Conservation (phyloP, 495 filamentous ascomycete species). For the Hypoxylon cercidicola region DNA sequence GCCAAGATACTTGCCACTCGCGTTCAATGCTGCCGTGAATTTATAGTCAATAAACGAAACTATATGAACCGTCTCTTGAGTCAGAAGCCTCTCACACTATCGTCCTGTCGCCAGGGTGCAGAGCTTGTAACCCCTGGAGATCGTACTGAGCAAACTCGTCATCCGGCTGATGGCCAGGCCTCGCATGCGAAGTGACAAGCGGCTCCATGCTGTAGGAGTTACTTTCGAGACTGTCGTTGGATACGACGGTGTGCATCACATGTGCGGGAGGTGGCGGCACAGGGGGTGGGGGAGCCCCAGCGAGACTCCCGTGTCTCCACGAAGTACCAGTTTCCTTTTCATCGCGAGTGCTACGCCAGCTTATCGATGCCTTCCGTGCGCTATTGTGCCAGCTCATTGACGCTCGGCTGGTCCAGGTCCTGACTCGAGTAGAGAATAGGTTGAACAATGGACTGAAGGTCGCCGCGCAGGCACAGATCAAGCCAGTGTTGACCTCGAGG, state of each 20-base stretch:
- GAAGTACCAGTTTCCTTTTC: slow-evolving; percentile 20
- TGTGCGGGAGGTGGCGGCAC: slow-evolving; percentile 4
- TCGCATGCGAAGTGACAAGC: slow-evolving; percentile 26
- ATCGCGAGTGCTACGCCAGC: slow-evolving; percentile 20
- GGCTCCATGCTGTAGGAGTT: slow-evolving; percentile 21
- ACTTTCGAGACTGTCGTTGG: slow-evolving; percentile 31
- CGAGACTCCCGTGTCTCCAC: slow-evolving; percentile 23
- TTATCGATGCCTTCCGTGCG: slow-evolving; percentile 26
- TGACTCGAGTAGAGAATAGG: slow-evolving; percentile 28
- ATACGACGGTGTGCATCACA: not conserved
- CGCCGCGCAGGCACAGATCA: slow-evolving; percentile 52
- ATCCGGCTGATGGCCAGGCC: slow-evolving; percentile 12
- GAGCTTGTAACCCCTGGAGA: slow-evolving; percentile 33
- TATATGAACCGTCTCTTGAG: not conserved
- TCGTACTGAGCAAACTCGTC: slow-evolving; percentile 32
- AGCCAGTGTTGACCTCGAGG: slow-evolving; percentile 57
- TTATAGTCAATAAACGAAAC: not conserved
- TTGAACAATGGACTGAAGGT: slow-evolving; percentile 48
- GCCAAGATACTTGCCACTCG: not conserved
- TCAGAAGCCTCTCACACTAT: slow-evolving; percentile 20
- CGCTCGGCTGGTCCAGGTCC: slow-evolving; percentile 33
- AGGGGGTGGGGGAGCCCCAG: slow-evolving; percentile 8
- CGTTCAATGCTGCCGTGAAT: not conserved
- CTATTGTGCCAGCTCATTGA: slow-evolving; percentile 26
- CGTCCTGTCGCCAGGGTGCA: slow-evolving; percentile 18